Evolutionary conservation across 306 rosid species (phyloP), one percentile per base, ranked within the genome.

Genomic region (Trifolium repens): DNA sequence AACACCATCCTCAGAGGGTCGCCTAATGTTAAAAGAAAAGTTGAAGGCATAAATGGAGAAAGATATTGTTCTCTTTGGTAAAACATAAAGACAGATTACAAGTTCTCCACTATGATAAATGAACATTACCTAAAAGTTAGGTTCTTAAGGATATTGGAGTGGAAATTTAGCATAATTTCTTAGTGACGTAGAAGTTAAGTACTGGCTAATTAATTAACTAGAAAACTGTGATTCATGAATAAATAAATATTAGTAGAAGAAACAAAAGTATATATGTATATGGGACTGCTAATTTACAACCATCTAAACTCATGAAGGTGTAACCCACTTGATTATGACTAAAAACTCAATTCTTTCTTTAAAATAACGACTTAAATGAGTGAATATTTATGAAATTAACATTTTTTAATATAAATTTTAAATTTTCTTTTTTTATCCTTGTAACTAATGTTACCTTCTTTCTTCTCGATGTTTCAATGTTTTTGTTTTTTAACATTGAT

Each of bases 21-120:
- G 50, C 96, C 97, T 91, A 72, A 74, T 76, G 76, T 63, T 71
- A 9, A 69, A 78, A 61, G 72, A 78, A 82, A 77, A 58, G 65
- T 81, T 78, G 79, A 75, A 63, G 58, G 55, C 69, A 47, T 67
- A 66, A 76, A 75, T 15, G 49, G 67, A 73, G 76, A 54, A 76
- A 47, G 43, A 32, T 76, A 34, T 54, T 35, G 27, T 73, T 60
- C 67, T 26, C 69, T 67, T 76, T 72, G 77, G 59, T 37, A 57
- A 72, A 63, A 53, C 63, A 83, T 69, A 60, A 81, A 52, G 34
- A 27, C 69, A 37, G 43, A 59, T 52, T 14, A 57, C 10, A 32
- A 35, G 39, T 30, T 35, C 27, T 40, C 34, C 32, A 58, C 30
- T 22, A 30, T 27, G 67, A 69, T 39, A 71, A 34, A 34, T 60